These are phyloP conservation scores for Kalanchoe fedtschenkoi DNA, from an alignment of 164 flowering plant species.

Conservation along the genomic window DNA sequence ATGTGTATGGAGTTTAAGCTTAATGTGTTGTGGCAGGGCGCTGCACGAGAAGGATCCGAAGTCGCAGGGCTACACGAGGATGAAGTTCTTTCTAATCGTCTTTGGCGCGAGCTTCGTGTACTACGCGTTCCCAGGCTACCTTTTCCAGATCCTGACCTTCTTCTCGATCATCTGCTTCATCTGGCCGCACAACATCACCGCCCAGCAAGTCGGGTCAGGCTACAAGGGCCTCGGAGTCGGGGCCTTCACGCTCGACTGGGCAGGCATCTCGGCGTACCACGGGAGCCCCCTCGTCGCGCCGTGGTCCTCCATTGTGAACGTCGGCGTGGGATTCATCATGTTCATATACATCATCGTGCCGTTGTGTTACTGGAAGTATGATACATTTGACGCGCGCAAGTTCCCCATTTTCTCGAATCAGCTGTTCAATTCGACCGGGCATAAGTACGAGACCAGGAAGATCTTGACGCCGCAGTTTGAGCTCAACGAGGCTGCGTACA, in stretches of 20 bases:
- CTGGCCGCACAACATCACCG: conserved; percentile 76
- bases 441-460: conserved; percentile 62
- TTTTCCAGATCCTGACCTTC: conserved; percentile 73
- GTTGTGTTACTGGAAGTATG: conserved; percentile 76
- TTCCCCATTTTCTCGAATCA: conserved; percentile 84
- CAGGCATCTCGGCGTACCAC: conserved; percentile 93
- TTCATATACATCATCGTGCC: conserved; percentile 84
- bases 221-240: conserved; percentile 91
- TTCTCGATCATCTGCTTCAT: conserved; percentile 97
- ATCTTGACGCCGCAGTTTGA: conserved; percentile 73
- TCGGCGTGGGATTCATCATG: conserved; percentile 66
- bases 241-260: conserved; percentile 93
- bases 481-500: conserved; percentile 59
- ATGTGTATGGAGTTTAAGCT: too few relatives aligned
- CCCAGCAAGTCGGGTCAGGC: conserved; percentile 89
- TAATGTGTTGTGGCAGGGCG: conserved; percentile 40
- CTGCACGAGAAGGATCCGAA: conserved; percentile 73
- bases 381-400: conserved; percentile 73
- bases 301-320: conserved; percentile 67
- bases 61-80: conserved; percentile 54
- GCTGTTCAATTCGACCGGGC: conserved; percentile 59
- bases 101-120: conserved; percentile 66
- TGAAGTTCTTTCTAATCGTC: conserved; percentile 69
- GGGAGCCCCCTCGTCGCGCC: conserved; percentile 92
- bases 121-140: conserved; percentile 82